Percentiles rank a stretch among this genome's conserved stretches.
phyloP scores from a whole-genome alignment of 192 early-diverging fungal species.

The Coemansia sp. region DNA sequence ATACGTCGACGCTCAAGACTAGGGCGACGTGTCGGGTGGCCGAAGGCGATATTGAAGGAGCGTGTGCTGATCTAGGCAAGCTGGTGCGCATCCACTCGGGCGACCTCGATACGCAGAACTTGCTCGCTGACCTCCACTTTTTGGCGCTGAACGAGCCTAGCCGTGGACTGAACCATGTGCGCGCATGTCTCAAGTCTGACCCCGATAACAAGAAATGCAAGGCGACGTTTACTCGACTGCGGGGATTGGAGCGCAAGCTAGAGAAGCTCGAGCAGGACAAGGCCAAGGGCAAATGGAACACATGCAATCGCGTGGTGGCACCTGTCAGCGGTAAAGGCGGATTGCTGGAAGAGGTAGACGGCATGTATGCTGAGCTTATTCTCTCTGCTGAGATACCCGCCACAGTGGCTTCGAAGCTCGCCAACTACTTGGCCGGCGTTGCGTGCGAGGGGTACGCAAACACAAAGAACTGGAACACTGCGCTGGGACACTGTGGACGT shows the following conservation, averaged over 20 bases:
- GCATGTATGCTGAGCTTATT: slow-evolving; percentile 35
- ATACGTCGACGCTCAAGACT: slow-evolving; percentile 58
- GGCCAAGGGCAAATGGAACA: slow-evolving; percentile 61
- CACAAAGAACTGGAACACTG: slow-evolving; percentile 57
- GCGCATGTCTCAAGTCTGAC: slow-evolving; percentile 86
- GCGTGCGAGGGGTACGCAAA: slow-evolving; percentile 51
- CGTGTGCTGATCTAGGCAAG: slow-evolving; percentile 76
- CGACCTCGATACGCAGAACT: slow-evolving; percentile 61
- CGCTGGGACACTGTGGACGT: slow-evolving; percentile 67
- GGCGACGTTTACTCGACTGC: slow-evolving; percentile 66
- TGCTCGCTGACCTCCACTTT: slow-evolving; percentile 72
- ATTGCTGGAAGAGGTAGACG: slow-evolving; percentile 39
- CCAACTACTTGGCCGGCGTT: slow-evolving; percentile 32
- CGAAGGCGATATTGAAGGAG: slow-evolving; percentile 79
- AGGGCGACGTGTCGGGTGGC: slow-evolving; percentile 75
- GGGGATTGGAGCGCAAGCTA: slow-evolving; percentile 73
- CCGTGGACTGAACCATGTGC: slow-evolving; percentile 68
- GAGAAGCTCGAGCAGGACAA: slow-evolving; percentile 60
- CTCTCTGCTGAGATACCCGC: slow-evolving; percentile 22
- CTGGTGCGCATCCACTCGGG: slow-evolving; percentile 73
- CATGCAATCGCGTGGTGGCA: slow-evolving; percentile 44
- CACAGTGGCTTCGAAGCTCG: slow-evolving; percentile 39
- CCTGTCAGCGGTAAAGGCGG: slow-evolving; percentile 39
- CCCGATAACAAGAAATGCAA: slow-evolving; percentile 93
- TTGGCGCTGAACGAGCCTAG: slow-evolving; percentile 68